Percentiles rank a stretch among this genome's conserved stretches.
Conservation (phyloP, 768 basidiomycete genomes). For the Amanita fuliginea region DNA sequence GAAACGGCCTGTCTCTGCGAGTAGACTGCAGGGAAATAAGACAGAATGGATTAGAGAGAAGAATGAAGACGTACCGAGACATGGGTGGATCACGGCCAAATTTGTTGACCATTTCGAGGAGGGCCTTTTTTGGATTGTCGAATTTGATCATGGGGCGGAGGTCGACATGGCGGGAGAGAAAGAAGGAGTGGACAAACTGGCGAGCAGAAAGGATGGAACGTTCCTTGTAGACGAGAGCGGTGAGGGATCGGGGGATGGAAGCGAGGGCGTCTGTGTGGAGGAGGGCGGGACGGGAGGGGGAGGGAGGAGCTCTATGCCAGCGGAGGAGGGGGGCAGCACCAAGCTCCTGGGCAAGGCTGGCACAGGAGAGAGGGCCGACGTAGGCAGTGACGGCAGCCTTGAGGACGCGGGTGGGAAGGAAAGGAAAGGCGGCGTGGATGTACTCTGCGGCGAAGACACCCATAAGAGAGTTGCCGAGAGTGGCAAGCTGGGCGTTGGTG, state of each 20-base stretch:
- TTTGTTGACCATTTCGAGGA: slow-evolving; percentile 62
- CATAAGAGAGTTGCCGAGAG: slow-evolving; percentile 79
- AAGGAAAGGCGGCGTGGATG: slow-evolving; percentile 70
- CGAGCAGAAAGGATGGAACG: slow-evolving; percentile 80
- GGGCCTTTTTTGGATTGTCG: slow-evolving; percentile 67
- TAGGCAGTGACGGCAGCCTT: slow-evolving; percentile 90
- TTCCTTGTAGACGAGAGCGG: slow-evolving; percentile 82
- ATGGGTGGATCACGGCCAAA: slow-evolving; percentile 55
- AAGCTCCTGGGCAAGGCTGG: slow-evolving; percentile 77
- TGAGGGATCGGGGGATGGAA: slow-evolving; percentile 76
- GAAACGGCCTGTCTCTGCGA: slow-evolving; percentile 89
- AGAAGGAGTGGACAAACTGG: slow-evolving; percentile 80
- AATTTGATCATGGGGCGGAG: slow-evolving; percentile 72
- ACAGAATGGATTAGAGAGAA: not conserved
- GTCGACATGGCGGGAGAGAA: slow-evolving; percentile 81
- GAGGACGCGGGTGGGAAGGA: slow-evolving; percentile 83
- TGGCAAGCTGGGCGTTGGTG: slow-evolving; percentile 67
- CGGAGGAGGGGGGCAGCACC: slow-evolving; percentile 68
- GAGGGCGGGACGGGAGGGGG: slow-evolving; percentile 35
- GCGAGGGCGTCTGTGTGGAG: slow-evolving; percentile 83
- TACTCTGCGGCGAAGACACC: slow-evolving; percentile 87
- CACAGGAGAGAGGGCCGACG: slow-evolving; percentile 78
- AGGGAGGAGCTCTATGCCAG: slow-evolving; percentile 66
- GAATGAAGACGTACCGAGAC: slow-evolving; percentile 40
- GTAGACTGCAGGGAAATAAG: slow-evolving; percentile 38